Conservation (phyloP, 768 basidiomycete genomes). For the Amanita brunnescens region DNA sequence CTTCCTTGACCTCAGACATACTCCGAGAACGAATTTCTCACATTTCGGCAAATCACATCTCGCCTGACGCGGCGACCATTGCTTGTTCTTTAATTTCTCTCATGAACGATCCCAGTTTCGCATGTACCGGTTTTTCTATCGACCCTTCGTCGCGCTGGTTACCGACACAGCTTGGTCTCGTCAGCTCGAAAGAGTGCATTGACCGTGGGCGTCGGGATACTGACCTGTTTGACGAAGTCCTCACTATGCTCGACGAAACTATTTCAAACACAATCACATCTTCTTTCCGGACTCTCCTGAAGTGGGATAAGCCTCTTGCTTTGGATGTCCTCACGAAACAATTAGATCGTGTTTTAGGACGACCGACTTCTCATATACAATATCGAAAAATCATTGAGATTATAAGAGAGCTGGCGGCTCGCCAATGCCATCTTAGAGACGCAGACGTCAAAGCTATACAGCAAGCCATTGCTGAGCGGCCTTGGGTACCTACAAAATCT, state of each 20-base stretch:
- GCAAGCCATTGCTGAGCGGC: conserved; percentile 8
- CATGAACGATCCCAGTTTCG: conserved; percentile 9
- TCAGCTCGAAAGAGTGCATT: conserved; percentile 20
- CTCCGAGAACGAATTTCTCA: conserved; percentile 27
- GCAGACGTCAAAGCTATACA: conserved; percentile 13
- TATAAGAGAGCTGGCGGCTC: conserved; percentile 23
- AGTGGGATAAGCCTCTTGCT: conserved; percentile 31
- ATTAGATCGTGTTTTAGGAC: conserved; percentile 18
- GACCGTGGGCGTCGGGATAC: conserved; percentile 16
- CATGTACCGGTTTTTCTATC: neutral
- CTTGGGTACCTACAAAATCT: conserved; percentile 25
- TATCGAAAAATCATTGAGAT: conserved; percentile 16
- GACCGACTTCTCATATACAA: neutral
- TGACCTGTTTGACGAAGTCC: conserved; percentile 31
- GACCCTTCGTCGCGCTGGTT: conserved; percentile 22
- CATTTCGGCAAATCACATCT: conserved; percentile 17
- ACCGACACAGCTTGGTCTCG: conserved; percentile 28
- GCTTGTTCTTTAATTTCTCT: conserved; percentile 17
- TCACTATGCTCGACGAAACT: conserved; percentile 21
- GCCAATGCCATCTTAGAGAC: conserved; percentile 13
- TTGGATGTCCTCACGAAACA: conserved; percentile 24
- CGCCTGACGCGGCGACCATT: conserved; percentile 4
- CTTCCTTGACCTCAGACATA: conserved; percentile 20
- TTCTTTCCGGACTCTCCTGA: conserved; percentile 23
- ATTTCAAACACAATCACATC: conserved; percentile 18